Percentiles rank a stretch among this genome's conserved stretches.
Conservation (phyloP, 345 rosid genomes). For the Eucalyptus rudis region DNA sequence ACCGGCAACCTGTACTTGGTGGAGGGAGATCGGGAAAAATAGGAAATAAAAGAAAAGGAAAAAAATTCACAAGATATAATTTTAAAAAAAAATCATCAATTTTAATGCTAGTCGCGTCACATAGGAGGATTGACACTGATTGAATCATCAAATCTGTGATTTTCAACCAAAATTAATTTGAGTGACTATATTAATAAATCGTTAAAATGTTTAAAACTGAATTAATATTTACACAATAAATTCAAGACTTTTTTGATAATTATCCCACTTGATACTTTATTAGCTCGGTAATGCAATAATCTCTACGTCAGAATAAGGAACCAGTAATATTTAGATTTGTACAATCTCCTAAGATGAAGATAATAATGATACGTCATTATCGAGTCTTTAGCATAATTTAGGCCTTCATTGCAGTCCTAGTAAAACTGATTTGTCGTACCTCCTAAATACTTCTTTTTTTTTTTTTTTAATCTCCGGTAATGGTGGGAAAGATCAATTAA, state of each 20-base stretch:
- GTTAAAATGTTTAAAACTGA: not conserved
- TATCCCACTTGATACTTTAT: not conserved
- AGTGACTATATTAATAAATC: not conserved
- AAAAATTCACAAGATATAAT: not conserved
- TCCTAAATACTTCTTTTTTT: not conserved
- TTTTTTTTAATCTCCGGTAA: not conserved
- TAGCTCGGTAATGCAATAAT: not conserved
- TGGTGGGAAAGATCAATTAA: not conserved
- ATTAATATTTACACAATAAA: rapidly evolving
- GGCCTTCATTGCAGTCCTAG: not conserved
- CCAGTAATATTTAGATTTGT: not conserved
- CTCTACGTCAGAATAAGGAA: not conserved
- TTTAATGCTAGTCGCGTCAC: rapidly evolving
- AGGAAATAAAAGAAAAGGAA: not conserved
- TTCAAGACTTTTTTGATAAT: not conserved
- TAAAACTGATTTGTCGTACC: not conserved
- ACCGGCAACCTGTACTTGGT: not conserved
- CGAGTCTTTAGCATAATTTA: not conserved
- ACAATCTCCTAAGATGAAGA: not conserved
- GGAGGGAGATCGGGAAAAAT: not conserved
- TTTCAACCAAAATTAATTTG: not conserved
- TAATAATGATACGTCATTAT: not conserved
- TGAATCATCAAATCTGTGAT: not conserved
- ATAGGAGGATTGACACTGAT: rapidly evolving
- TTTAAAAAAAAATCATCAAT: not conserved